Base-by-base conservation (phyloP, 371 early-diverging fungal species). In the Dichotomocladium elegans region DNA sequence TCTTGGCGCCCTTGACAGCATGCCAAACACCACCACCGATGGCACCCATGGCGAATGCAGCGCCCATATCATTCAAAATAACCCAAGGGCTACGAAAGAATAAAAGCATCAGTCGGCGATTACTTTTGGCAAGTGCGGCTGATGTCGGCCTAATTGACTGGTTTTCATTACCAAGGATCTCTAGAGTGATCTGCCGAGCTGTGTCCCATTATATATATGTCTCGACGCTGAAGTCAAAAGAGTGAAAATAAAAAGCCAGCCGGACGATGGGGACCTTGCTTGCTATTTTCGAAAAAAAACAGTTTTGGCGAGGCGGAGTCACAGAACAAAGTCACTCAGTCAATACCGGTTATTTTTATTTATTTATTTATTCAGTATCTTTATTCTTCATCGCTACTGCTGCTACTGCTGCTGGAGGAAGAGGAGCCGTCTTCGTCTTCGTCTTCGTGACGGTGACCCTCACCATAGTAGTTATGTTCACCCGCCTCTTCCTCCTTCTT, bases 1-100 rank as follows among this genome's bases (percentile, higher is more conserved):
- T 95, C 68, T 93, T 89, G 66, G 92, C 93, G 24, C 99, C 99
- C 66, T 97, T 98, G 68, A 95, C 90, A 54, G 88, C 88, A 73
- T 96, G 93, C 95, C 94, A 94, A 55, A 93, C 80, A 69, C 94
- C 88, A 58, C 97, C 96, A 66, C 96, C 95, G 51, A 98, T 85
- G 42, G 93, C 92, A 57, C 99, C 99, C 93, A 98, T 95, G 63
- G 87, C 89, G 68, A 98, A 98, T 17, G 96, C 98, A 66, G 88
- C 92, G 51, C 99, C 99, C 41, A 91, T 76, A 76, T 98, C 99
- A 75, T 94, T 90, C 48, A 98, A 86, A 66, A 98, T 94, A 44
- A 89, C 88, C 89, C 93, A 97, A 50, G 98, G 98, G 69, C 95
- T 88, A 61, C 17, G 28, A 43, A 24, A 53, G 5, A 57, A 45